Evolutionary conservation across 176 grass and related monocot genomes (phyloP).

Genomic region (Dactylis glomerata): DNA sequence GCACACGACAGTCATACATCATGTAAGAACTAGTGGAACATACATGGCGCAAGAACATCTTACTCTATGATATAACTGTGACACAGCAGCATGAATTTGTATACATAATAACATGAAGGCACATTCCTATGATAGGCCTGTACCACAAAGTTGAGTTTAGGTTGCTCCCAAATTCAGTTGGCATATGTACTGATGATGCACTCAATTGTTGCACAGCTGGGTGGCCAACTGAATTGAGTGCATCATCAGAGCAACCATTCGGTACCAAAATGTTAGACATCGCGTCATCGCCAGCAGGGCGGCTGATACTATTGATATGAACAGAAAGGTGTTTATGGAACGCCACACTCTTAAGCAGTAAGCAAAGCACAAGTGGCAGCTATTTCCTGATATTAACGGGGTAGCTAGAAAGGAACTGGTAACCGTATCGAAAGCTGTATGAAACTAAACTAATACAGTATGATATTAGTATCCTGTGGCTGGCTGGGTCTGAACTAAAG

Average conservation of each 20-base stretch:
- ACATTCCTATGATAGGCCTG: too few species aligned
- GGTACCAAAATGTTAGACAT: not conserved
- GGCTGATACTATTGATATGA: not conserved
- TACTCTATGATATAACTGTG: not conserved
- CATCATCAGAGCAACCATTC: too few species aligned
- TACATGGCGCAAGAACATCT: not conserved
- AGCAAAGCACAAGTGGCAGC: not conserved
- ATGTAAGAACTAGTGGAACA: constrained; percentile 13
- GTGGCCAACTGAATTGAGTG: too few species aligned
- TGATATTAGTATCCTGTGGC: not conserved
- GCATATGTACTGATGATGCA: not conserved
- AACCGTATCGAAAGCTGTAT: constrained; percentile 5
- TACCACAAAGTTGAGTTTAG: too few species aligned
- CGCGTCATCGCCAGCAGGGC: not conserved
- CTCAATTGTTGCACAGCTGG: too few species aligned
- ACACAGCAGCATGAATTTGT: not conserved
- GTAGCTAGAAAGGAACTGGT: constrained; percentile 19
- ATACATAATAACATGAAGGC: not conserved
- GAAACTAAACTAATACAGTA: not conserved
- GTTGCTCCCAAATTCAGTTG: not conserved
- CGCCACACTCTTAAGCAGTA: not conserved
- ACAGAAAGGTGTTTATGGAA: not conserved
- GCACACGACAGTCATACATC: not conserved
- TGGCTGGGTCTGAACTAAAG: not conserved
- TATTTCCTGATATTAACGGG: not conserved